Base-by-base conservation (phyloP, 768 basidiomycete genomes). In the Lactarius tabidus region DNA sequence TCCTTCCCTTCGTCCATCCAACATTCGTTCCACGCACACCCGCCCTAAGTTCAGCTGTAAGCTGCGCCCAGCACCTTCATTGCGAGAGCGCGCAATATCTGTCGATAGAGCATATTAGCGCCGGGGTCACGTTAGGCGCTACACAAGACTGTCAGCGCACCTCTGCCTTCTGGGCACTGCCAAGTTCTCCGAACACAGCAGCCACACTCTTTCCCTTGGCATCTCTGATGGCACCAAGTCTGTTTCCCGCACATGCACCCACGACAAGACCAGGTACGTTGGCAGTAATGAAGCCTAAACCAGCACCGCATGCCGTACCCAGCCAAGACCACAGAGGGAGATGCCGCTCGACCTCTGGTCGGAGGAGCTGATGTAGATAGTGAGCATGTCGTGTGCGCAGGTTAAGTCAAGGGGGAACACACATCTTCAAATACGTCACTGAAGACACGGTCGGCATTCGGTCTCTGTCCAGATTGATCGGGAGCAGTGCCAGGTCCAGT, bases 141-240 rank as follows among this genome's bases (percentile, higher is more conserved):
- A 28, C 31, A 29, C 9, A 20, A 12, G 35, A 57, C n/a, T 33
- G 33, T 18, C 53, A 8, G 72, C 79, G 69, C 71, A 92, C 94
- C 85, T 96, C 91, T 56, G 94, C 93, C 74, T 92, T 95, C 80
- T 95, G 89, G 58, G 78, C 79, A 2, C 85, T 83, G 20, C 85
- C 88, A 29, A 97, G 80, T 26, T 90, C 84, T 54, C 80, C 77
- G 74, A 98, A 98, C 20, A 97, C 95, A 10, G 89, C 83, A 2
- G 91, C 93, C 28, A 98, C 94, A 67, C 89, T 90, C 81, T 92
- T 93, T 12, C 95, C 91, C 78, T 98, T 98, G 4, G 95, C 95
- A 72, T 98, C 95, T 63, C 95, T 81, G 55, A 98, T 81, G 3
- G 94, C 93, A 51, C 95, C 95, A 33, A 97, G 77, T n/a, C 92